These are phyloP conservation scores for Blastocystis sp. DNA, from an alignment of 352 stramenopile species.

Conservation along the genomic window DNA sequence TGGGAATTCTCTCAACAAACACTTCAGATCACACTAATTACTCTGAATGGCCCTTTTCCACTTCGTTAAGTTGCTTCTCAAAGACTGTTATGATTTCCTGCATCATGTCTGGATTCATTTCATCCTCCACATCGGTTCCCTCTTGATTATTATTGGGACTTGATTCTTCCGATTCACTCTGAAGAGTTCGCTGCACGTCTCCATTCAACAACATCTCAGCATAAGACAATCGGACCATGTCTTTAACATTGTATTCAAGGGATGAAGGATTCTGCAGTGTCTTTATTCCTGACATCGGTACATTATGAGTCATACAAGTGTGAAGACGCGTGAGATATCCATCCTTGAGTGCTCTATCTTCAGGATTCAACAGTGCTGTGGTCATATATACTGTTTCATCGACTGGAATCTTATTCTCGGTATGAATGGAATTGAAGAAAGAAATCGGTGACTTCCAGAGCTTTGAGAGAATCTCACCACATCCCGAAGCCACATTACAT, in stretches of 20 bases:
- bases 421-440: neutral
- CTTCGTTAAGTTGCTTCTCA: neutral
- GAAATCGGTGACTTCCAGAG: neutral
- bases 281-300: neutral
- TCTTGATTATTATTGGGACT: neutral
- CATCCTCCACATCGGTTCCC: neutral
- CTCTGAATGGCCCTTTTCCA: neutral
- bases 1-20: neutral
- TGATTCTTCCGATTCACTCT: neutral
- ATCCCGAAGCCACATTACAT: neutral
- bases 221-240: neutral
- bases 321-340: neutral
- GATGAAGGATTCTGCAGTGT: neutral
- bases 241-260: neutral
- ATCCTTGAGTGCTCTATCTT: neutral
- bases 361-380: neutral
- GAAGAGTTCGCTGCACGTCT: neutral
- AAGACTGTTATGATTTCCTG: neutral
- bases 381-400: neutral
- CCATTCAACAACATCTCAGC: neutral
- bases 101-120: neutral
- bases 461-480: neutral
- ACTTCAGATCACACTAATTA: neutral
- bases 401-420: neutral
- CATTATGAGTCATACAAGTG: neutral